These are phyloP conservation scores for Lasiodiplodia theobromae DNA, from an alignment of 2,329 filamentous ascomycete species.

Conservation along the genomic window DNA sequence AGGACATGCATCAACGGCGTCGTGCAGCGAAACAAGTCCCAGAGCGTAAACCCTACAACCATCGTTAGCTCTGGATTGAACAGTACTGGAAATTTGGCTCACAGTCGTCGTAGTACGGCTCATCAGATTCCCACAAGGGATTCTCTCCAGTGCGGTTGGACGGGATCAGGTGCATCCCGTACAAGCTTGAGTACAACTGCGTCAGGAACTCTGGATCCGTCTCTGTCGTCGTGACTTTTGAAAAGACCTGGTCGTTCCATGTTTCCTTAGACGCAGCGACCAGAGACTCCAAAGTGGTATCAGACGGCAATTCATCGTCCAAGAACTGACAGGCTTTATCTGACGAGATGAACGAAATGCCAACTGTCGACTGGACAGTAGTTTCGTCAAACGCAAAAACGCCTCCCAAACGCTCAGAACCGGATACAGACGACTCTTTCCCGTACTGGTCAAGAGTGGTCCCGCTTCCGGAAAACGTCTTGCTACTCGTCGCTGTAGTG, in stretches of 20 bases:
- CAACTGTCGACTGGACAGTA: slow-evolving; percentile 64
- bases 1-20: slow-evolving; percentile 71
- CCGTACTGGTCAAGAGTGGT: slow-evolving; percentile 35
- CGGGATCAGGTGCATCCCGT: slow-evolving; percentile 73
- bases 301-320: slow-evolving; percentile 62
- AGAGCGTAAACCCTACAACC: slow-evolving; percentile 65
- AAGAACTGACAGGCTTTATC: slow-evolving; percentile 67
- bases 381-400: slow-evolving; percentile 62
- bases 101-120: slow-evolving; percentile 73
- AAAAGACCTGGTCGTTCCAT: slow-evolving; percentile 70
- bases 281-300: slow-evolving; percentile 53
- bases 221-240: slow-evolving; percentile 68
- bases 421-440: slow-evolving; percentile 40
- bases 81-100: neutral
- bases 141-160: slow-evolving; percentile 77
- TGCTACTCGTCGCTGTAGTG: slow-evolving; percentile 38
- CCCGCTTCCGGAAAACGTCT: slow-evolving; percentile 42
- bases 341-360: slow-evolving; percentile 72
- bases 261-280: slow-evolving; percentile 56
- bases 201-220: slow-evolving; percentile 63
- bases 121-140: slow-evolving; percentile 66
- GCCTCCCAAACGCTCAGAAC: slow-evolving; percentile 45
- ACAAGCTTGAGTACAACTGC: slow-evolving; percentile 72
- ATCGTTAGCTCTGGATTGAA: neutral
- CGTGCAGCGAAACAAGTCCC: slow-evolving; percentile 70